Base-by-base conservation (phyloP, 345 rosid species). In the Citropsis articulata region DNA sequence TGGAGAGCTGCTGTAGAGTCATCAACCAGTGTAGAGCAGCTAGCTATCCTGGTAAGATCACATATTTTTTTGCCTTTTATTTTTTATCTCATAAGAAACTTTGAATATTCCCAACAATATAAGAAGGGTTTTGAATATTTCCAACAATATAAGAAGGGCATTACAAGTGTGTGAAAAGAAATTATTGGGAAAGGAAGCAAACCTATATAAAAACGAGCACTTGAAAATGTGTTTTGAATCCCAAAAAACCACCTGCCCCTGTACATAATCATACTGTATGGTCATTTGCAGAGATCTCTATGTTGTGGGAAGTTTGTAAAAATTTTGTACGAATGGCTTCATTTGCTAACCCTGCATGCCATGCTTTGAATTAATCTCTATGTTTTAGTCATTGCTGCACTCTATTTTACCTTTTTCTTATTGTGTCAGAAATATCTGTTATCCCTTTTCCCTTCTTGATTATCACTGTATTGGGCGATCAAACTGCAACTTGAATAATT, bases 1-100 rank as follows among this genome's bases (percentile, higher is more conserved):
- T 96, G 99, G 99, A 86, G 83, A 83, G 98, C 98, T 81, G 97
- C 93, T 24, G 99, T 96, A 77, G 99, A 91, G 78, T 90, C 95
- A 77, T 94, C 97, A 77, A 85, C 82, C 21, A 89, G 86, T 81
- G 81, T 82, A n/a, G 96, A 92, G 81, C 99, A 91, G 83, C 95
- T 96, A 40, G 98, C 97, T 71, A 83, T 94, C 38, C 97, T 87
- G 94, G 99, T 96, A 81, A 63, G 36, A 40, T 63, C 61, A 64
- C 62, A 50, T n/a, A n/a, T 14, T 38, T 1, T 22, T 40, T 4
- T 61, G 25, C 13, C 24, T 2, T 33, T 59, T 70, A n/a, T 74
- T 55, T 55, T 48, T 63, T 16, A n/a, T 18, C 38, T 36, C 25
- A 53, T 53, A 53, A 53, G 57, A 53, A 53, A 53, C 22, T 53